Base-by-base conservation (phyloP, 2,329 filamentous ascomycete species). In the Hypoxylon sp. region DNA sequence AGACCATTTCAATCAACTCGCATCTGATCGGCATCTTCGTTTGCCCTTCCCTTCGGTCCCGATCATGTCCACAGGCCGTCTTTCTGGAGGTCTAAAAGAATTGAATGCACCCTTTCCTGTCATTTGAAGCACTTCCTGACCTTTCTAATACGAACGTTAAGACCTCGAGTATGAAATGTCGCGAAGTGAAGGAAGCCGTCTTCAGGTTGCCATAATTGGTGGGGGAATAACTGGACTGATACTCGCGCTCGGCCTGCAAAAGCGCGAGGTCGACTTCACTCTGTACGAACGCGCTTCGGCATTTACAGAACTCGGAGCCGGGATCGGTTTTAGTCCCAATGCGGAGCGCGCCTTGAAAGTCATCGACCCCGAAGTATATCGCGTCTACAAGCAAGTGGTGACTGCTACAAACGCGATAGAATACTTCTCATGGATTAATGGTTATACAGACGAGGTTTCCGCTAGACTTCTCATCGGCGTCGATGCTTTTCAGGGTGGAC, bases 321-420 rank as follows among this genome's bases (percentile, higher is more conserved):
- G 78, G 5, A 76, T 82, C 17, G 78, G 75, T 2, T 76, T 80
- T 58, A 75, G 72, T 5, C 76, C 77, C n/a, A 80, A 79, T 53
- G 77, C 78, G 2, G 73, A 80, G 55, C 67, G 68, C 7, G 76
- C 77, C 9, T 74, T 82, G 68, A 55, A 51, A 4, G 41, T 65
- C 9, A 64, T 78, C 5, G 69, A 73, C 41, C 70, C 71, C 1
- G 43, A 32, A 7, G 59, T 64, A 0, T 62, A 72, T 27, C 63
- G 62, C 0, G 70, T 73, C 0, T 78, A 70, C 61, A 71, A 73
- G 52, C 51, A 55, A 4, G 66, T 73, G 1, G 65, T 69, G 8
- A 43, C 62, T 3, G 35, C 57, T 12, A 50, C 34, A 13, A 20
- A 26, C 1, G 41, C 32, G 23, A 58, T 57, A 42, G 74, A 76